Evolutionary conservation across 2,329 filamentous ascomycete species (phyloP).

Genomic region (Chaetomium strumarium): DNA sequence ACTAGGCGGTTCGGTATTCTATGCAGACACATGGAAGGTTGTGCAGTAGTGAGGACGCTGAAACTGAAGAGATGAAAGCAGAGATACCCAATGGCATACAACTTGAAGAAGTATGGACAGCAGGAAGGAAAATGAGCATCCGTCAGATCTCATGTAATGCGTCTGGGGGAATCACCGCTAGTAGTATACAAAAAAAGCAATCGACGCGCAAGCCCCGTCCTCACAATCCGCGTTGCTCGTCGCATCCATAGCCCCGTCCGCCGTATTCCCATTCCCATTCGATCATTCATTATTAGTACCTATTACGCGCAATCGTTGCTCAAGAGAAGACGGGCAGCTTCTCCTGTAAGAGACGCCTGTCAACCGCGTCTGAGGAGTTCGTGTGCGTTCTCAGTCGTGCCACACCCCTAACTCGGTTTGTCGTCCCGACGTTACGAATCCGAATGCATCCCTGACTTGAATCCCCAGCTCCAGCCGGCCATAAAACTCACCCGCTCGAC

Average conservation of each 20-base stretch:
- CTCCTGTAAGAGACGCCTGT: background rate
- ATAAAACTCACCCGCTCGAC: constrained; percentile 4
- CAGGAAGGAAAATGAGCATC: background rate
- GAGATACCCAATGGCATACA: background rate
- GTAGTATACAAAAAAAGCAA: background rate
- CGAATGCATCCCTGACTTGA: background rate
- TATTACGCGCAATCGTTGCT: background rate
- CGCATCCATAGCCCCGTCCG: background rate
- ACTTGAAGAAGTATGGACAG: background rate
- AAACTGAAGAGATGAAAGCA: background rate
- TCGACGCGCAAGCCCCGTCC: no score
- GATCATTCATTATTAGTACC: background rate
- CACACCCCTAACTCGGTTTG: background rate
- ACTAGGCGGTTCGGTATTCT: no score
- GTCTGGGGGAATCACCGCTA: background rate
- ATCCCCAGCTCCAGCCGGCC: background rate
- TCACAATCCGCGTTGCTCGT: background rate
- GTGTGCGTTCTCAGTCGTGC: background rate
- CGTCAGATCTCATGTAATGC: background rate
- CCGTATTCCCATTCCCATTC: background rate
- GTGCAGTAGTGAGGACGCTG: no score
- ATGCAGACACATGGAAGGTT: no score
- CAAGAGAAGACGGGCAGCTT: background rate
- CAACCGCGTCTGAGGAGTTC: background rate
- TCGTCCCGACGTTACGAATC: background rate